Percentiles rank a stretch among this genome's conserved stretches.
Evolutionary conservation across 148 eudicot species (phyloP).

Genomic region (Selenicereus undatus): DNA sequence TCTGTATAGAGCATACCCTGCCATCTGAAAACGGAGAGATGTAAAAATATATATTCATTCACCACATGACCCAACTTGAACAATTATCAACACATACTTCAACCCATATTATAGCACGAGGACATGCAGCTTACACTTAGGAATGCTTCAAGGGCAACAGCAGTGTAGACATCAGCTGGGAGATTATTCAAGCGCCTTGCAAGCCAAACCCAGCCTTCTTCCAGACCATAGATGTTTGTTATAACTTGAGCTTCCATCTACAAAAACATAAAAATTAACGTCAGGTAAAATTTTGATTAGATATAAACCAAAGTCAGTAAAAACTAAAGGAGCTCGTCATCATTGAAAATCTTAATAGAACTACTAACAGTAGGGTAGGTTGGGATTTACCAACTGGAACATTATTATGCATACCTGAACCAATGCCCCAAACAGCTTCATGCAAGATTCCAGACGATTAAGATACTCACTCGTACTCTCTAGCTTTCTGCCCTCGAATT

Average conservation of each 20-base stretch:
- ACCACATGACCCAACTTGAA: too few relatives aligned
- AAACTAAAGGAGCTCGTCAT: too few relatives aligned
- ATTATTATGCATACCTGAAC: constrained; percentile 59
- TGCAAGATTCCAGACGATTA: constrained; percentile 44
- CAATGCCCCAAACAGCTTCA: constrained; percentile 85
- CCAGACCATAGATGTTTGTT: constrained; percentile 55
- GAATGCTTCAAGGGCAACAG: constrained; percentile 69
- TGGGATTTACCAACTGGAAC: not conserved
- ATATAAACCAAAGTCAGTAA: too few relatives aligned
- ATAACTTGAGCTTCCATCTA: constrained; percentile 64
- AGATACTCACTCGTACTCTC: constrained; percentile 55
- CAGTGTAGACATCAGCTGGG: constrained; percentile 67
- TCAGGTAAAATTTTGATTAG: too few relatives aligned
- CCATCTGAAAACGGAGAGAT: constrained; percentile 45
- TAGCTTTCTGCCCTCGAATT: constrained; percentile 55
- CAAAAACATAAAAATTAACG: not conserved
- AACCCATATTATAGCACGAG: not conserved
- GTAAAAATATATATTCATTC: too few relatives aligned
- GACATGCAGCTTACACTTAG: constrained; percentile 49
- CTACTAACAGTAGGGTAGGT: not conserved
- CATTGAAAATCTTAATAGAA: not conserved
- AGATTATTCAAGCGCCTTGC: constrained; percentile 74
- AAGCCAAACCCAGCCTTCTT: constrained; percentile 92
- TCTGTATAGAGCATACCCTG: constrained; percentile 67
- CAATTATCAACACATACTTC: too few relatives aligned